Evolutionary conservation across 179 eudicot species (phyloP).

Genomic region (Drosera spatulata): DNA sequence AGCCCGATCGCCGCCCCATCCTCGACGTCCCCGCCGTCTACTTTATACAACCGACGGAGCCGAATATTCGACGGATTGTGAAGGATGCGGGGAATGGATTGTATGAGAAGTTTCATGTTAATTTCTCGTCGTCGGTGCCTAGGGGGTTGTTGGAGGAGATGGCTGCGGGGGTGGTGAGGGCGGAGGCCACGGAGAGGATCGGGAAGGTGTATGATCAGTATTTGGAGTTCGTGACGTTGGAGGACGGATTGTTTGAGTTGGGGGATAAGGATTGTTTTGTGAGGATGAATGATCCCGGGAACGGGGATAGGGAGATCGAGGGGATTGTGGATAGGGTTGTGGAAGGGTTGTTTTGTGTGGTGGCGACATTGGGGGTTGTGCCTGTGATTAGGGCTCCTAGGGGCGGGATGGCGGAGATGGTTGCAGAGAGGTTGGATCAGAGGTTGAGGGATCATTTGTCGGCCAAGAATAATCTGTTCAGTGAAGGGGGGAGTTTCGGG

Average conservation of each 20-base stretch:
- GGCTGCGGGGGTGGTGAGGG: conserved; percentile 46
- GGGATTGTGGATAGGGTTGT: conserved; percentile 59
- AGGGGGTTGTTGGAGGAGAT: conserved; percentile 70
- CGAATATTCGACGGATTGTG: conserved; percentile 49
- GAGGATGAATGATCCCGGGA: conserved; percentile 79
- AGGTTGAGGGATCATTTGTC: conserved; percentile 75
- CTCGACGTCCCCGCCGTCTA: conserved; percentile 86
- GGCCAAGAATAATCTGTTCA: conserved; percentile 79
- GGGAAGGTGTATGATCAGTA: conserved; percentile 89
- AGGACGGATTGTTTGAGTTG: conserved; percentile 73
- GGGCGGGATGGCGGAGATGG: conserved; percentile 96
- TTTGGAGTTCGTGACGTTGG: conserved; percentile 75
- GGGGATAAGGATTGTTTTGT: conserved; percentile 59
- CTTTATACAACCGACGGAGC: conserved; percentile 49
- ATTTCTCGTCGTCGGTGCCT: conserved; percentile 78
- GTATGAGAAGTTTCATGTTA: conserved; percentile 73
- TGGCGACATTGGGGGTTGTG: conserved; percentile 82
- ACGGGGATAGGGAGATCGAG: conserved; percentile 84
- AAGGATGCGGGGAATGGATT: conserved; percentile 48
- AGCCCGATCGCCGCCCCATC: conserved; percentile 64
- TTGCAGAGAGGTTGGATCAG: conserved; percentile 77
- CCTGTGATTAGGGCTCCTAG: conserved; percentile 73
- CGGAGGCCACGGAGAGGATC: conserved; percentile 57
- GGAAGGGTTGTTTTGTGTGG: conserved; percentile 72
- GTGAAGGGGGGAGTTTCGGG: conserved; percentile 59